Evolutionary conservation across 192 early-diverging fungal species (phyloP).

Genomic region (Linnemannia exigua): DNA sequence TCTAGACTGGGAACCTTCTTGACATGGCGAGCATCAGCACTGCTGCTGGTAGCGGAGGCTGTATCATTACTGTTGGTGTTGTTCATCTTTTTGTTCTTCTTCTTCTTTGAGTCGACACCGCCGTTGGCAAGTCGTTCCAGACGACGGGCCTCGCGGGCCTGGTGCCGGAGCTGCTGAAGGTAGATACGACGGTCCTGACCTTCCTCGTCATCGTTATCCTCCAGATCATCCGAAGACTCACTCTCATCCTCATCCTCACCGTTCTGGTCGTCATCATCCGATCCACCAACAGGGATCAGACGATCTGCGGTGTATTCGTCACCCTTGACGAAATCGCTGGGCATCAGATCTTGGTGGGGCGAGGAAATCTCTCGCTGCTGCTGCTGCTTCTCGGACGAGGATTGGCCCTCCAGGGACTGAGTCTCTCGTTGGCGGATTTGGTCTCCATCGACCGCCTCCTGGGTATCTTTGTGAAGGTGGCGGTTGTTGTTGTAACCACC

Average conservation of each 20-base stretch:
- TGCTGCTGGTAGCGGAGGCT: neutral
- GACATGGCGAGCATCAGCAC: neutral
- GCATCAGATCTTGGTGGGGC: neutral
- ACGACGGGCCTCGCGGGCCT: constrained; percentile 47
- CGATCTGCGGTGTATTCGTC: constrained; percentile 2
- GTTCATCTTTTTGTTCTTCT: constrained; percentile 19
- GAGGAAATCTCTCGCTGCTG: neutral
- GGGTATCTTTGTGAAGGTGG: neutral
- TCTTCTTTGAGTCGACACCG: neutral
- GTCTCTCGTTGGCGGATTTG: neutral
- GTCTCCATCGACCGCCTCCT: constrained; percentile 13
- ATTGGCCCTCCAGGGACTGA: constrained; percentile 23
- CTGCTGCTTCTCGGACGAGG: constrained; percentile 7
- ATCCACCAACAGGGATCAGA: constrained; percentile 14
- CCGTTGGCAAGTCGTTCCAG: constrained; percentile 45
- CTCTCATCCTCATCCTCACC: constrained; percentile 48
- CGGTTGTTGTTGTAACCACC: neutral
- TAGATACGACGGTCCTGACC: constrained; percentile 56
- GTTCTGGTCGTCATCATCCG: constrained; percentile 21
- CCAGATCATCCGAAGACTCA: constrained; percentile 48
- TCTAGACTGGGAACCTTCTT: constrained; percentile 14
- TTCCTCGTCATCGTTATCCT: constrained; percentile 54
- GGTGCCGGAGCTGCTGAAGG: constrained; percentile 41
- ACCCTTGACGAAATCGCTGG: constrained; percentile 22
- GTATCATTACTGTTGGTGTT: neutral